Evolutionary conservation across 148 eudicot species (phyloP), one percentile per base, ranked within the genome.

Genomic region (Tetragonia tetragonoides): DNA sequence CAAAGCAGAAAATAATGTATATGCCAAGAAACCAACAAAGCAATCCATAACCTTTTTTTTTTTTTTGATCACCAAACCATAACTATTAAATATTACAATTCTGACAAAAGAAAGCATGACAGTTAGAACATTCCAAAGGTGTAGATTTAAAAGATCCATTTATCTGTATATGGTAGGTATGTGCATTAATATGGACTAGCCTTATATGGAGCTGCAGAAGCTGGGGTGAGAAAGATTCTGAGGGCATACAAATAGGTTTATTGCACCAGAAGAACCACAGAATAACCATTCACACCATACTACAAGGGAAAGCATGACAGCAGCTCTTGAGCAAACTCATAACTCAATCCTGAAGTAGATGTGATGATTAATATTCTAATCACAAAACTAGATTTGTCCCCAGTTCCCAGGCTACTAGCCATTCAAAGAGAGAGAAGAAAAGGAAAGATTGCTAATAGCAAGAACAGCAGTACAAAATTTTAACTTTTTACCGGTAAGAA

Each of bases 401-500:
- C 24, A 28, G 34, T 39, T 10, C 16, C 14, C 24, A 28, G 34
- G 59, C 75, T 37, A 28, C 61, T 53, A 23, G 42, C 15, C 15
- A 10, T 10, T 6, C 6, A n/a, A 34, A 28, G 21, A 20, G n/a
- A n/a, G n/a, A 60, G n/a, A 60, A 60, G 37, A 61, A 41, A 37
- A 72, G 23, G 38, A 46, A 46, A 46, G 38, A 18, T 34, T 10
- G 46, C 56, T 18, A 28, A 75, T 66, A 53, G 75, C 17, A 65
- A 66, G 14, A 21, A 57, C 37, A n/a, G 42, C 6, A 67, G 23
- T 75, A 57, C 10, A 20, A 16, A 49, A 56, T 20, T 24, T 68
- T 6, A 77, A 10, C 60, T 12, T 23, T 23, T 16, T 80, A 95
- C 98, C 99, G 89, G 73, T 95, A 95, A 6, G 99, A 95, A 86